Conservation (phyloP, 2,329 filamentous ascomycete species). For the Trichoderma koningii region DNA sequence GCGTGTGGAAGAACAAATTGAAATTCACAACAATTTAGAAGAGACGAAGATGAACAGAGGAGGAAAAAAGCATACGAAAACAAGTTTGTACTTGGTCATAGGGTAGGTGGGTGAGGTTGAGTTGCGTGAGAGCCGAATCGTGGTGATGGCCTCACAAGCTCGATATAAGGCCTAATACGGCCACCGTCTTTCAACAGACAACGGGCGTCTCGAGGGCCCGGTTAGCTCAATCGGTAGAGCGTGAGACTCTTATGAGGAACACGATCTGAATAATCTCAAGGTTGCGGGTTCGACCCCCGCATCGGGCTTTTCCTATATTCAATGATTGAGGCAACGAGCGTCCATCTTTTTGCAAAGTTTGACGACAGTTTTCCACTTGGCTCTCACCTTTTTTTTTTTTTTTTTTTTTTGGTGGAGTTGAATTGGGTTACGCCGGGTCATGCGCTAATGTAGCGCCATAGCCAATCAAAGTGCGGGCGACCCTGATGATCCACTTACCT, state of each 20-base stretch:
- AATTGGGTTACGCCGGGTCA: neutral
- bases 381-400: neutral
- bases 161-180: neutral
- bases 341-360: neutral
- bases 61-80: too few relatives aligned
- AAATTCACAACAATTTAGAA: too few relatives aligned
- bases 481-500: neutral
- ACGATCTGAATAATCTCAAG: slow-evolving; percentile 48
- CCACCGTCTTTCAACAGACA: neutral
- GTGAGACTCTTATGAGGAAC: slow-evolving; percentile 61
- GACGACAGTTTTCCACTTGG: neutral
- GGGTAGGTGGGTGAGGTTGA: too few relatives aligned
- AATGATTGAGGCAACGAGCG: slow-evolving; percentile 4
- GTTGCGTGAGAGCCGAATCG: neutral
- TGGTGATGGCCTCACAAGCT: neutral
- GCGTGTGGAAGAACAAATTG: too few relatives aligned
- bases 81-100: too few relatives aligned
- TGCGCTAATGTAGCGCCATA: neutral
- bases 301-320: slow-evolving; percentile 45
- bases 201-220: slow-evolving; percentile 33
- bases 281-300: slow-evolving; percentile 57
- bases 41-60: too few relatives aligned
- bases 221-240: slow-evolving; percentile 59
- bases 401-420: slow-evolving; percentile 6
- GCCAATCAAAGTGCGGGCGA: neutral